phyloP scores from a whole-genome alignment of 169 alveolate genomes.

The Eimeria brunetti region DNA sequence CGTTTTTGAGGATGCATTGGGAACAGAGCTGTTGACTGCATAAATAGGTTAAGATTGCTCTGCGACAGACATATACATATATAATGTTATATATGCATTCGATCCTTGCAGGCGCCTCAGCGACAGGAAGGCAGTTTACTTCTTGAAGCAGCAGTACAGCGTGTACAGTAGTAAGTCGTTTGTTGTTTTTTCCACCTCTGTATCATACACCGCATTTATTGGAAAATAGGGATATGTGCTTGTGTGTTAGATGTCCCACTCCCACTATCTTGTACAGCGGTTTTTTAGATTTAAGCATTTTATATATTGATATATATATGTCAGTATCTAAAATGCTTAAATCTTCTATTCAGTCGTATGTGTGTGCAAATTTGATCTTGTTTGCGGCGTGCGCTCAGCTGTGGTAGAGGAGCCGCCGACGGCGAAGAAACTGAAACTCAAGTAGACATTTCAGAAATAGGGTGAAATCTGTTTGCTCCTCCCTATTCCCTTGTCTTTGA shows the following conservation, averaged over 20 bases:
- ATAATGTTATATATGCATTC: not conserved
- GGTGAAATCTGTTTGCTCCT: not conserved
- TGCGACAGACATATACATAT: not conserved
- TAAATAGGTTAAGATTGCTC: not conserved
- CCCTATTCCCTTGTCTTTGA: not conserved
- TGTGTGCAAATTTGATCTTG: not conserved
- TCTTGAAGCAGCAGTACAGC: constrained; percentile 77
- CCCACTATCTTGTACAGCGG: too few relatives aligned
- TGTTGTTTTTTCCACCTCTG: not conserved
- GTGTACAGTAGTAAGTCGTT: constrained; percentile 14
- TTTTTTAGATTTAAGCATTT: too few relatives aligned
- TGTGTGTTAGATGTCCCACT: too few relatives aligned
- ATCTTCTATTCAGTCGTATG: not conserved
- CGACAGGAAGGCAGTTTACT: constrained; percentile 79
- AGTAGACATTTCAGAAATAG: not conserved
- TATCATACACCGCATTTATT: not conserved
- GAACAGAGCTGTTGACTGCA: not conserved
- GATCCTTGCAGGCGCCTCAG: constrained; percentile 76
- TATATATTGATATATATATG: not conserved
- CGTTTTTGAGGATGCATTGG: not conserved
- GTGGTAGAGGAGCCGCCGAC: constrained; percentile 38
- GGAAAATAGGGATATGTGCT: not conserved
- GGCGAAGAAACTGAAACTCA: constrained; percentile 7
- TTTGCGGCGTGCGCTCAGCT: constrained; percentile 14
- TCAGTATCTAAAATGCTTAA: not conserved